phyloP scores from a whole-genome alignment of 305 asterid genomes.

The Stenogyne calaminthoides region DNA sequence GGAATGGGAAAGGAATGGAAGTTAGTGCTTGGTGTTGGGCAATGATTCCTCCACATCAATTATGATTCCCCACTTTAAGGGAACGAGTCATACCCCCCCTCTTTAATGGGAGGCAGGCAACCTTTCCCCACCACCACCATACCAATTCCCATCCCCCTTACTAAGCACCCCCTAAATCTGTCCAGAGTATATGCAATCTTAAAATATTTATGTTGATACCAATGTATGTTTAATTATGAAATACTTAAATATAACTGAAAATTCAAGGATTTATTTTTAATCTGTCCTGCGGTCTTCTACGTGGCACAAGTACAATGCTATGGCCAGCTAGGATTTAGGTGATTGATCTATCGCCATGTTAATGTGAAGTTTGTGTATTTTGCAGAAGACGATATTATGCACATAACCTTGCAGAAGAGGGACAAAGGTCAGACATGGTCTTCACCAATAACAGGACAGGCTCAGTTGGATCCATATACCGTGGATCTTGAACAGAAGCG shows the following conservation, averaged over 20 bases:
- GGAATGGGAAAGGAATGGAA: neutral
- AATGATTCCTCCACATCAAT: neutral
- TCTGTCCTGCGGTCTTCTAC: neutral
- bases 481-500: constrained; percentile 94
- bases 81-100: neutral
- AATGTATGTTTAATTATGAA: neutral
- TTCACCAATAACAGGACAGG: constrained; percentile 88
- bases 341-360: neutral
- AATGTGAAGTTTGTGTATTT: constrained; percentile 15
- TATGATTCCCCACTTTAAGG: neutral
- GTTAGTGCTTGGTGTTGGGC: neutral
- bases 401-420: constrained; percentile 93
- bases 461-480: constrained; percentile 86
- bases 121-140: neutral
- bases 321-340: neutral
- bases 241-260: neutral
- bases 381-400: constrained; percentile 93
- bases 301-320: neutral
- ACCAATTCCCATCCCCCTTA: neutral
- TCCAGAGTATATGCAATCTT: neutral
- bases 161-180: neutral
- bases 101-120: neutral
- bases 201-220: neutral
- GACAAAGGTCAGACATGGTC: constrained; percentile 96
- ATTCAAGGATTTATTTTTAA: neutral